Evolutionary conservation across 768 basidiomycete species (phyloP), one percentile per base, ranked within the genome.

Genomic region (Mycena kentingensis): DNA sequence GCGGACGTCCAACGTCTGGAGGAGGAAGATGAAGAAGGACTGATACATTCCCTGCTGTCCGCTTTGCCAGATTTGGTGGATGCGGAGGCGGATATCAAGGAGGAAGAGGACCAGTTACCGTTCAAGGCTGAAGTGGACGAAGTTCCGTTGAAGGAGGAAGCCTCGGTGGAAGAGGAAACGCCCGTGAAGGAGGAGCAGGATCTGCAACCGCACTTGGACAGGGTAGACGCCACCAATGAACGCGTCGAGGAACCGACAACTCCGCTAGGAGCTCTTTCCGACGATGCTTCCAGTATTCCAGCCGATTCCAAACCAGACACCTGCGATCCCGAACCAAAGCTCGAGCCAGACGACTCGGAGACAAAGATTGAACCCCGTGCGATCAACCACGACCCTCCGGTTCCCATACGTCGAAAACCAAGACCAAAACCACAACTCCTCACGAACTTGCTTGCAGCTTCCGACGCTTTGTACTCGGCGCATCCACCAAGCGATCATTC

Each of bases 401-500:
- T 28, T 19, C 29, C 45, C 18, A 42, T 16, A 26, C 50, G 36
- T 28, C 41, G 54, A 16, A 44, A 49, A 35, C 52, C 46, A 52
- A 51, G 69, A 56, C 52, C 62, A 19, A 66, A 66, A 32, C 66
- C 74, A 3, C 63, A 64, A 18, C 57, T 77, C 4, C 74, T 85
- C 39, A 68, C 79, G 4, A 62, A 73, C 22, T 75, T 90, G 25
- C 76, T 91, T 19, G 64, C 63, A 4, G 73, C 73, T 24, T 77
- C 89, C 1, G 87, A 90, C 60, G 73, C 69, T 7, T 80, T 92
- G 12, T 81, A 78, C 43, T 57, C 64, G n/a, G 58, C 63, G 18
- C 86, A 78, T 65, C 87, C 88, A 4, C 86, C 87, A 2, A 71
- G 76, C 2, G 77, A 86, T 46, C 77, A 83, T 10, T 71, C 66